Conservation (phyloP, 2,329 filamentous ascomycete species). For the Fusarium tupiense region DNA sequence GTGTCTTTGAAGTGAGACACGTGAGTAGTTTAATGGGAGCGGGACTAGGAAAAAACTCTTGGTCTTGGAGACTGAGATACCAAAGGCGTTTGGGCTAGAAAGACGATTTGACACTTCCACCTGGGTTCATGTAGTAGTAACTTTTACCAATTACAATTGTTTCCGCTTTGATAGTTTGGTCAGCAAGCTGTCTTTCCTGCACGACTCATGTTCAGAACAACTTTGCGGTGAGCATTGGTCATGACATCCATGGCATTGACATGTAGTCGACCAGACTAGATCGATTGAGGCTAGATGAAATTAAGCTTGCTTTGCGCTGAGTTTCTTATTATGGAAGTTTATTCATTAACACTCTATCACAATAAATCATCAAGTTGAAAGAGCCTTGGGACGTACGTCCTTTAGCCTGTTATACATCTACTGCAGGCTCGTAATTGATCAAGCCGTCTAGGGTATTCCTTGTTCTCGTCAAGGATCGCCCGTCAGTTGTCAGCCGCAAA, state of each 20-base stretch:
- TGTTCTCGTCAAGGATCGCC: conserved; percentile 10
- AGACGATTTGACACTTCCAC: conserved; percentile 31
- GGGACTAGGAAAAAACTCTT: conserved; percentile 27
- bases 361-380: neutral
- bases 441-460: neutral
- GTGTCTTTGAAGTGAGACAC: neutral
- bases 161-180: neutral
- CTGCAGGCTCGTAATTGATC: neutral
- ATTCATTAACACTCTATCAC: neutral
- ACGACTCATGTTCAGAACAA: conserved; percentile 7
- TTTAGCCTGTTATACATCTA: neutral
- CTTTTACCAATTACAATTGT: conserved; percentile 7
- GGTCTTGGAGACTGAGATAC: conserved; percentile 34
- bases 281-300: neutral
- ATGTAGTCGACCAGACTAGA: neutral
- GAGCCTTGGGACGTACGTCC: neutral
- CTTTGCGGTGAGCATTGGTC: conserved; percentile 6
- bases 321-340: neutral
- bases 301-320: neutral
- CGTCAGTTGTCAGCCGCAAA: conserved; percentile 31
- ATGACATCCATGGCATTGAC: neutral
- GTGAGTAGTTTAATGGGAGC: conserved; percentile 29
- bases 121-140: conserved; percentile 23
- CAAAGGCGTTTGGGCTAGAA: conserved; percentile 45
- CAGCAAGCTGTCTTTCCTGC: neutral